Evolutionary conservation across 2,329 filamentous ascomycete species (phyloP).

Genomic region (Trichothecium sympodiale): DNA sequence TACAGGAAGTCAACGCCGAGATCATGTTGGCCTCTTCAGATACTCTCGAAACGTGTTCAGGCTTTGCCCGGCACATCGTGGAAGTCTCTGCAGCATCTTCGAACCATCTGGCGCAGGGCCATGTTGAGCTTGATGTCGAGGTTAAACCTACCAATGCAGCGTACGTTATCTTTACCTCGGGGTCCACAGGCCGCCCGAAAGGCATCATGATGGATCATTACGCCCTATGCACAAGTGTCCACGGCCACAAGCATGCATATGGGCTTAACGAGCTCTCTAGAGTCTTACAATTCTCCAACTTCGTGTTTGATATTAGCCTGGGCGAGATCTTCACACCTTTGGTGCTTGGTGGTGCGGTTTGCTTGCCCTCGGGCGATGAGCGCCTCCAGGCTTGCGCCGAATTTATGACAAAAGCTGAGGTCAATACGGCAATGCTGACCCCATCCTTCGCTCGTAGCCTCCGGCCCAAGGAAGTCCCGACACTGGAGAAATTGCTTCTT

Average conservation of each 20-base stretch:
- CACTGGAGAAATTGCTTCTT: slow-evolving; percentile 5
- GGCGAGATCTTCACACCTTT: slow-evolving; percentile 39
- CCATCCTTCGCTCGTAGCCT: slow-evolving; percentile 8
- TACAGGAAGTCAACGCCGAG: background rate
- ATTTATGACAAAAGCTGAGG: background rate
- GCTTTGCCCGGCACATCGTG: no score
- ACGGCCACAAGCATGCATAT: background rate
- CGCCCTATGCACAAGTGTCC: background rate
- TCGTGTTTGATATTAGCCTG: slow-evolving; percentile 9
- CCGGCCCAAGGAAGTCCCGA: slow-evolving; percentile 7
- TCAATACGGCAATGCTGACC: slow-evolving; percentile 7
- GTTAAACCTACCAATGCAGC: slow-evolving; percentile 6
- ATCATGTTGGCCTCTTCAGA: no score
- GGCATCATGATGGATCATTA: slow-evolving; percentile 6
- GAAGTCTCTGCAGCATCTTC: no score
- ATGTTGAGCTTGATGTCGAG: no score
- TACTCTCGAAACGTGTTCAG: no score
- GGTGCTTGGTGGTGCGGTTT: slow-evolving; percentile 20
- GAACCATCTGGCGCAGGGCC: background rate
- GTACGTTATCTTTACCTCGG: slow-evolving; percentile 7
- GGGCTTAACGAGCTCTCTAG: no score
- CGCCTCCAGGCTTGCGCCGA: slow-evolving; percentile 2
- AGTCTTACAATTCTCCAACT: slow-evolving; percentile 37
- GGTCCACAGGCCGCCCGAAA: slow-evolving; percentile 6
- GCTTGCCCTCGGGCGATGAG: slow-evolving; percentile 36